A percentile compares a stretch with the other conserved stretches of the same genome.
phyloP scores from a whole-genome alignment of 2,329 filamentous ascomycete species.

The Trichoderma sp. region DNA sequence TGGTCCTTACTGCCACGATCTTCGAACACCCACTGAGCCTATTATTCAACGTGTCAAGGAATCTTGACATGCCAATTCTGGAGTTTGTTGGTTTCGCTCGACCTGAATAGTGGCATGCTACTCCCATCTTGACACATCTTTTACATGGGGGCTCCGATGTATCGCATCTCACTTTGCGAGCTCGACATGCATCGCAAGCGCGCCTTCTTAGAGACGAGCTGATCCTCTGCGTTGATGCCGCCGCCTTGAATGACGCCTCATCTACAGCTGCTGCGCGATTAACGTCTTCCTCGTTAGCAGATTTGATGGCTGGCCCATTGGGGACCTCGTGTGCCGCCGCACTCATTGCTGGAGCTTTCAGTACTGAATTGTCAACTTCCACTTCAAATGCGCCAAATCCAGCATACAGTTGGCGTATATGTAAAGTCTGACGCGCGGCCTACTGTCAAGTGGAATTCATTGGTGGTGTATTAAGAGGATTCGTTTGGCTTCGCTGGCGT shows the following conservation, averaged over 20 bases:
- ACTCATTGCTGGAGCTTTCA: background rate
- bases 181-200: constrained; percentile 18
- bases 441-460: background rate
- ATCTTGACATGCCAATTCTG: constrained; percentile 16
- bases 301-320: background rate
- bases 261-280: background rate
- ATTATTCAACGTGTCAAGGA: constrained; percentile 1
- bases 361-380: background rate
- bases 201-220: constrained; percentile 4
- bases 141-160: constrained; percentile 9
- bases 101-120: constrained; percentile 14
- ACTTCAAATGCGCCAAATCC: background rate
- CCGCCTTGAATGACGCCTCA: background rate
- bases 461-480: background rate
- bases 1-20: no score
- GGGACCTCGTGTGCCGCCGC: background rate
- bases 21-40: constrained; percentile 5
- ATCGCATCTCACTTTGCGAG: constrained; percentile 21
- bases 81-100: constrained; percentile 15
- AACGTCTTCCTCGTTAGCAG: background rate
- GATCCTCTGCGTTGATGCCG: background rate
- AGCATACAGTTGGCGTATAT: background rate
- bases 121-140: constrained; percentile 15
- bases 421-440: background rate
- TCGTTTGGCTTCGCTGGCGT: background rate